Percentiles rank a stretch among this genome's conserved stretches.
Conservation (phyloP, 2,329 filamentous ascomycete genomes). For the Seiridium unicorne region DNA sequence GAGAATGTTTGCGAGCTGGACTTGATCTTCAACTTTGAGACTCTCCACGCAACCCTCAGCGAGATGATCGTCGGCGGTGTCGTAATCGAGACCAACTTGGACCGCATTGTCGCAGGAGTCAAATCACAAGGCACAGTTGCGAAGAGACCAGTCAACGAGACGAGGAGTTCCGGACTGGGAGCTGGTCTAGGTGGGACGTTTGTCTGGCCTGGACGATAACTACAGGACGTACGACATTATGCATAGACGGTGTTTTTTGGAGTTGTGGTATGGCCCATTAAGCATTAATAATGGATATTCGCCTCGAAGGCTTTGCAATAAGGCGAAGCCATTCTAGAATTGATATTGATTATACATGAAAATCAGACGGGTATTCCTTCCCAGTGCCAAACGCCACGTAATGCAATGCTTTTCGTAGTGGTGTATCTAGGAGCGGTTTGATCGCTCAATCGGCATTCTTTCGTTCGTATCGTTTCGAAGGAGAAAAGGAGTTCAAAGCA, state of each 20-base stretch:
- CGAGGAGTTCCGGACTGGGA: conserved; percentile 44
- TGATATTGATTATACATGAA: conserved; percentile 10
- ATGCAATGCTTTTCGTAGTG: conserved; percentile 20
- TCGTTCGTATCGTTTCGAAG: conserved; percentile 22
- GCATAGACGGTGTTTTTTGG: conserved; percentile 8
- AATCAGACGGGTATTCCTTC: conserved; percentile 6
- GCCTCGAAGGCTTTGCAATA: not conserved
- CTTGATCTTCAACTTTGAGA: conserved; percentile 98
- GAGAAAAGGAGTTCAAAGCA: conserved; percentile 26
- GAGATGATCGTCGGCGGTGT: conserved; percentile 97
- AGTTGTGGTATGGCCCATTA: conserved; percentile 4
- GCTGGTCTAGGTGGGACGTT: conserved; percentile 55
- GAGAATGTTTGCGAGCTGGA: conserved; percentile 99
- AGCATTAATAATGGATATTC: not conserved
- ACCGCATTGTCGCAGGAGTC: conserved; percentile 85
- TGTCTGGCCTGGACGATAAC: conserved; percentile 45
- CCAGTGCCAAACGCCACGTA: conserved; percentile 27
- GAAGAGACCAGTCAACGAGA: conserved; percentile 76
- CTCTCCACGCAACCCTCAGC: conserved; percentile 81
- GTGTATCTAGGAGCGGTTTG: not conserved
- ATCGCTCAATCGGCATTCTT: conserved; percentile 15
- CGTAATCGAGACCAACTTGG: conserved; percentile 87
- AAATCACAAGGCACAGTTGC: conserved; percentile 73
- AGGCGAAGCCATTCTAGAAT: not conserved
- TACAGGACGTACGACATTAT: not conserved